phyloP scores from a whole-genome alignment of 2,329 filamentous ascomycete genomes.

The Paradendryphiella salina region DNA sequence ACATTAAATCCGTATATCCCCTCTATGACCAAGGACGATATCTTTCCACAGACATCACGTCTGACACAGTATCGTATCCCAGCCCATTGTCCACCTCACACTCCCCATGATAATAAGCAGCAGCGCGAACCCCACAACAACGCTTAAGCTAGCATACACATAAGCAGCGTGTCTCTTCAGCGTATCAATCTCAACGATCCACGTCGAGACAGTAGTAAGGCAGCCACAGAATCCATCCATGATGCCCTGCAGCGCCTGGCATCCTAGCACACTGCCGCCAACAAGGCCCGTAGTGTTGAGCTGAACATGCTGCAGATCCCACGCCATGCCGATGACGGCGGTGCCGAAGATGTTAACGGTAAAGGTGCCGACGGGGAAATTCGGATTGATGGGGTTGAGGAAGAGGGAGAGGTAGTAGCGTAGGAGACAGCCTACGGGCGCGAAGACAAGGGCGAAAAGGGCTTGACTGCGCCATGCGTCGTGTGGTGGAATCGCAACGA shows the following conservation, averaged over 20 bases:
- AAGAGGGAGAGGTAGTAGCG: constrained; percentile 72
- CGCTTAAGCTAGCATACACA: constrained; percentile 66
- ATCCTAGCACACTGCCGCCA: constrained; percentile 49
- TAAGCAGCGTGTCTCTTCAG: constrained; percentile 62
- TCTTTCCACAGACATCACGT: neutral
- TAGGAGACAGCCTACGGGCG: constrained; percentile 74
- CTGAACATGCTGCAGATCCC: constrained; percentile 72
- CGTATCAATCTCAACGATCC: constrained; percentile 51
- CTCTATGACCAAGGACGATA: no score
- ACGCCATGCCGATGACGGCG: constrained; percentile 72
- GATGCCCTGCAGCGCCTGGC: constrained; percentile 53
- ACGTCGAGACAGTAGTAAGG: constrained; percentile 55
- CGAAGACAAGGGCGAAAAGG: constrained; percentile 78
- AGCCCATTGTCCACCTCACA: constrained; percentile 66
- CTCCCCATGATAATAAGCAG: constrained; percentile 75
- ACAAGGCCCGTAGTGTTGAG: constrained; percentile 50
- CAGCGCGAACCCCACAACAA: constrained; percentile 60
- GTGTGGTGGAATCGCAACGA: constrained; percentile 70
- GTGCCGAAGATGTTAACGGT: constrained; percentile 78
- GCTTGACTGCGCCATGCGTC: constrained; percentile 75
- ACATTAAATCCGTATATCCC: no score
- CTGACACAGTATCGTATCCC: constrained; percentile 16
- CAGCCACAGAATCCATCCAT: constrained; percentile 55
- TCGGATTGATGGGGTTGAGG: constrained; percentile 68
- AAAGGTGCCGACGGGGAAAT: constrained; percentile 87